Base-by-base conservation (phyloP, 177 flowering plant genomes). In the Telopea speciosissima region DNA sequence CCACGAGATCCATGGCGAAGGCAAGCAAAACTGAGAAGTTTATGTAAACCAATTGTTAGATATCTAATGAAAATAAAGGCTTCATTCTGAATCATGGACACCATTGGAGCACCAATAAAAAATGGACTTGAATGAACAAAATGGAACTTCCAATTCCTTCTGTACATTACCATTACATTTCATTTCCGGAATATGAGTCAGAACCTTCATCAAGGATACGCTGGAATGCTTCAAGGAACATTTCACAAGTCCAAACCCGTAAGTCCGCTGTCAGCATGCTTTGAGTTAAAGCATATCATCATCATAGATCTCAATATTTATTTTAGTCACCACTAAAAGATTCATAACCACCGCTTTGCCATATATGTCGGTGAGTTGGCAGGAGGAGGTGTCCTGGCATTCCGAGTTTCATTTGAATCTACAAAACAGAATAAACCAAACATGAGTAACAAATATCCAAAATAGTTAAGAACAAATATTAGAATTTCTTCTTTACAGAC, bases 311-410 rank as follows among this genome's bases (percentile, higher is more conserved):
- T 44, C 49, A 3, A n/a, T 54, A 24, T 60, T 26, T 24, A 8
- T 10, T 44, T 17, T 21, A 2, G 61, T n/a, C 8, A 13, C 5
- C 25, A 4, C 22, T 23, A 10, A 31, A 19, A 64, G 17, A 66
- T 65, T 79, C 78, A 89, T 16, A 85, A 22, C 95, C 91, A 88
- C 52, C 79, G 75, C 40, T 79, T 84, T 8, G 77, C 61, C 16
- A 67, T 26, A 70, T 80, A 82, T 12, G 78, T 26, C 5, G 90
- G 79, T 33, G 79, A 77, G 14, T 74, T 80, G 62, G 78, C 83
- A 24, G 89, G 87, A 65, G 94, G 87, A 52, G 97, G 97, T 31
- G 95, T 85, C 73, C 64, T 80, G n/a, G 86, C 79, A 75, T 75
- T 84, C 73, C 84, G 81, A n/a, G 65, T 72, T 24, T 76, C 89